These are phyloP conservation scores for Backusella circina DNA, from an alignment of 192 early-diverging fungal genomes.

Conservation along the genomic window DNA sequence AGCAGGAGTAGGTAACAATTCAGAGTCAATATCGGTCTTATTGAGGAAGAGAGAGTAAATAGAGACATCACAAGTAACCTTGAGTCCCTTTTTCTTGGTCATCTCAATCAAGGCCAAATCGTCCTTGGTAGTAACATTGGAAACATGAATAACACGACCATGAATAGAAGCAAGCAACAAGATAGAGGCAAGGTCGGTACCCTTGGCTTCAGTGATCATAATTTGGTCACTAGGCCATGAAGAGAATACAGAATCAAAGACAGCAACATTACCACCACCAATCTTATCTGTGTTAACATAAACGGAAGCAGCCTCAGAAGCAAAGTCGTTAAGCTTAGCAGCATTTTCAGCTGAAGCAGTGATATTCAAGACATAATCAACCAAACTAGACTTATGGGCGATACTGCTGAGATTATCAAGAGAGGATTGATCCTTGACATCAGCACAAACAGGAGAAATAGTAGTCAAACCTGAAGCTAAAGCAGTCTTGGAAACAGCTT, in stretches of 20 bases:
- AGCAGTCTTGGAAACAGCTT: slow-evolving; percentile 62
- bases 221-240: slow-evolving; percentile 74
- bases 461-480: slow-evolving; percentile 85
- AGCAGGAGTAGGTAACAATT: slow-evolving; percentile 40
- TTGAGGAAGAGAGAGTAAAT: slow-evolving; percentile 78
- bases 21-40: slow-evolving; percentile 20
- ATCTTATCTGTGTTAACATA: slow-evolving; percentile 59
- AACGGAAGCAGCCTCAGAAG: slow-evolving; percentile 47
- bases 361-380: slow-evolving; percentile 71
- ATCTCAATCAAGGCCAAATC: slow-evolving; percentile 86
- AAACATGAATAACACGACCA: slow-evolving; percentile 81
- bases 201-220: slow-evolving; percentile 83
- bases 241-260: slow-evolving; percentile 71
- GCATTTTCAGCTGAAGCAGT: slow-evolving; percentile 70
- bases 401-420: slow-evolving; percentile 46
- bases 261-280: slow-evolving; percentile 47
- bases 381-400: slow-evolving; percentile 57
- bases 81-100: slow-evolving; percentile 81
- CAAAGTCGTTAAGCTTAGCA: slow-evolving; percentile 36
- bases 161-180: slow-evolving; percentile 85
- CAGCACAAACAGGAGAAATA: slow-evolving; percentile 59
- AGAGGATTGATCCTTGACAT: slow-evolving; percentile 35
- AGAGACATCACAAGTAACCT: slow-evolving; percentile 91
- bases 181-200: slow-evolving; percentile 83
- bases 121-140: slow-evolving; percentile 73